Evolutionary conservation across 257 asterid genomes (phyloP), one percentile per base, ranked within the genome.

Genomic region (Fraxinus pennsylvanica): DNA sequence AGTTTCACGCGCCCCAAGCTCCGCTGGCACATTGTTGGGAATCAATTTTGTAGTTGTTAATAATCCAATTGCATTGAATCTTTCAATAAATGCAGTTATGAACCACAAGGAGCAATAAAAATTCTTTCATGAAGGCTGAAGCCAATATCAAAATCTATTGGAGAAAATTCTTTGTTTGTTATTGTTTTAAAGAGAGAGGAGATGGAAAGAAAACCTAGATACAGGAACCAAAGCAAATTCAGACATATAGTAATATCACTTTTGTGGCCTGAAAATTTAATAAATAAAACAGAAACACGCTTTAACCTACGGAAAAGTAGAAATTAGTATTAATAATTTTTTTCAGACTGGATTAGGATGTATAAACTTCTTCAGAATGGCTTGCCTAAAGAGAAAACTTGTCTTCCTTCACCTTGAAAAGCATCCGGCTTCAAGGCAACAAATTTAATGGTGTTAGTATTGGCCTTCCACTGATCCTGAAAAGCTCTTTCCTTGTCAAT

Each of bases 1-100:
- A 80, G 9, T 68, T 79, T 80, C 39, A 74, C 47, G 0, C 1
- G n/a, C 71, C 68, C 67, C 35, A 79, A 52, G 72, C 41, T 29
- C 14, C 8, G 2, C 32, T 52, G 2, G 0, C 14, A 25, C 1
- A 4, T 8, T 39, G 77, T 32, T 72, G 43, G 25, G 39, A 39
- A 59, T 52, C 2, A 6, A 52, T 17, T 25, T 5, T 52, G 22
- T 52, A 25, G 63, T 19, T 15, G 8, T 52, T 9, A 39, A 39
- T 39, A 39, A 39, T 39, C 13, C 45, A 39, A 39, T 39, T 39
- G 45, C 45, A 39, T 39, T 9, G 45, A 12, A 39, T 39, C 14
- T 39, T 52, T 52, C 21, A 52, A 52, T 52, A 52, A 19, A 52
- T 52, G 63, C n/a, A 5, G 22, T 52, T 5, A 19, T 52, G 63